phyloP scores from a whole-genome alignment of 2,329 filamentous ascomycete genomes.

The Fusarium xylarioides region DNA sequence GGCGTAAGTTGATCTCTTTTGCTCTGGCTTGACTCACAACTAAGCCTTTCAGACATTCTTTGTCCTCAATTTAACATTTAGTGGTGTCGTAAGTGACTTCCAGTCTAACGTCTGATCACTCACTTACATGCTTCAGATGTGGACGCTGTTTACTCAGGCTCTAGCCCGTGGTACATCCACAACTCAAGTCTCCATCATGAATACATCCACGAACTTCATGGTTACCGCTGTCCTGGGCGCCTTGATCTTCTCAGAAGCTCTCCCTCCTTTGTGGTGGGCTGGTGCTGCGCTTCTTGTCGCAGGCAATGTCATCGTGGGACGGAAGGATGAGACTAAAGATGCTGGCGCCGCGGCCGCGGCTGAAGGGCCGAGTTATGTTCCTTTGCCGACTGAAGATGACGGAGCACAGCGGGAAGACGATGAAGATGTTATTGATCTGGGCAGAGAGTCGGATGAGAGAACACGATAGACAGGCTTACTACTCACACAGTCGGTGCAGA shows the following conservation, averaged over 20 bases:
- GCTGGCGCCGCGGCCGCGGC: constrained; percentile 28
- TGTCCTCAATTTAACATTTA: constrained; percentile 76
- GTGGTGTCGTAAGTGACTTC: constrained; percentile 66
- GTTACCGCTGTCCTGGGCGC: constrained; percentile 77
- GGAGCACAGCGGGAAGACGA: constrained; percentile 42
- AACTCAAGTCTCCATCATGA: constrained; percentile 82
- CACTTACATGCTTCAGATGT: constrained; percentile 65
- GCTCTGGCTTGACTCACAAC: not conserved
- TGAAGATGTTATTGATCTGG: constrained; percentile 50
- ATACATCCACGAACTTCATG: constrained; percentile 84
- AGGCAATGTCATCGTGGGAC: constrained; percentile 81
- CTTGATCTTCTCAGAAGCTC: constrained; percentile 74
- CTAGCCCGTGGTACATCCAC: constrained; percentile 79
- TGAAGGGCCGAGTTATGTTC: constrained; percentile 43
- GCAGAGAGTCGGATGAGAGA: constrained; percentile 37
- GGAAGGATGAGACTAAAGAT: constrained; percentile 65
- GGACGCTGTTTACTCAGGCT: constrained; percentile 82
- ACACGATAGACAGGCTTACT: constrained; percentile 7
- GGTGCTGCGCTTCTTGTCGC: constrained; percentile 77
- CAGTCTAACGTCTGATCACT: not conserved
- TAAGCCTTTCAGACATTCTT: constrained; percentile 70
- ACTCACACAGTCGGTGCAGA: not conserved
- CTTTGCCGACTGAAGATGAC: constrained; percentile 41
- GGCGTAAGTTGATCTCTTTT: constrained; percentile 51
- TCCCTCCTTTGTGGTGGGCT: constrained; percentile 80